phyloP scores from a whole-genome alignment of 2,329 filamentous ascomycete genomes.

The Pseudocercospora macadamiae region DNA sequence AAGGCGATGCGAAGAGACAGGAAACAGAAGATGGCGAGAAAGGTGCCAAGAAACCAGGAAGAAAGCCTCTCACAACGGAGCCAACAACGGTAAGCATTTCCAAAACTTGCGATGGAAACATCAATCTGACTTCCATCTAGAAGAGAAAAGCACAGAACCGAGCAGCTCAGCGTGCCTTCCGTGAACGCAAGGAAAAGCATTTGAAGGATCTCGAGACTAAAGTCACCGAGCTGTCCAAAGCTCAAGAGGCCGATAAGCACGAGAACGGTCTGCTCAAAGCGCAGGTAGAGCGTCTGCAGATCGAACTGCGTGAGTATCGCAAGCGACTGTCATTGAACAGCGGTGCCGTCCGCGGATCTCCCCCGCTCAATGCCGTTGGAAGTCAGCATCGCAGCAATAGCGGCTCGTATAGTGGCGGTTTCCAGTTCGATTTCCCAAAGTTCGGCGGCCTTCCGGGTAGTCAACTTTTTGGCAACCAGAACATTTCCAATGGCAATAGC shows the following conservation, averaged over 20 bases:
- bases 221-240: slow-evolving; percentile 71
- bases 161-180: slow-evolving; percentile 88
- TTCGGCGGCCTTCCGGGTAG: slow-evolving; percentile 74
- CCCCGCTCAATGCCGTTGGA: slow-evolving; percentile 43
- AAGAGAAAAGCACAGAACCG: slow-evolving; percentile 96
- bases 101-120: slow-evolving; percentile 5
- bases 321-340: slow-evolving; percentile 72
- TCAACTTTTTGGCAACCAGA: slow-evolving; percentile 49
- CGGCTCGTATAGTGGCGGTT: slow-evolving; percentile 59
- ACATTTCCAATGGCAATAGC: slow-evolving; percentile 32
- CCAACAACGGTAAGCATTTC: slow-evolving; percentile 82
- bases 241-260: slow-evolving; percentile 77
- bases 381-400: slow-evolving; percentile 34
- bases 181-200: slow-evolving; percentile 92
- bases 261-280: slow-evolving; percentile 83
- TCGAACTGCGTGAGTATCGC: slow-evolving; percentile 86
- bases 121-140: slow-evolving; percentile 49
- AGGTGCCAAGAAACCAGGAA: slow-evolving; percentile 89
- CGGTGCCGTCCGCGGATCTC: slow-evolving; percentile 53
- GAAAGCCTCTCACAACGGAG: slow-evolving; percentile 93
- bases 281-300: slow-evolving; percentile 85
- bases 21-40: slow-evolving; percentile 84
- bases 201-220: slow-evolving; percentile 79
- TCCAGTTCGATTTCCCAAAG: slow-evolving; percentile 94
- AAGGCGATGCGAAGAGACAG: slow-evolving; percentile 71